Base-by-base conservation (phyloP, 1,284 basidiomycete species). In the Thelephora terrestris region DNA sequence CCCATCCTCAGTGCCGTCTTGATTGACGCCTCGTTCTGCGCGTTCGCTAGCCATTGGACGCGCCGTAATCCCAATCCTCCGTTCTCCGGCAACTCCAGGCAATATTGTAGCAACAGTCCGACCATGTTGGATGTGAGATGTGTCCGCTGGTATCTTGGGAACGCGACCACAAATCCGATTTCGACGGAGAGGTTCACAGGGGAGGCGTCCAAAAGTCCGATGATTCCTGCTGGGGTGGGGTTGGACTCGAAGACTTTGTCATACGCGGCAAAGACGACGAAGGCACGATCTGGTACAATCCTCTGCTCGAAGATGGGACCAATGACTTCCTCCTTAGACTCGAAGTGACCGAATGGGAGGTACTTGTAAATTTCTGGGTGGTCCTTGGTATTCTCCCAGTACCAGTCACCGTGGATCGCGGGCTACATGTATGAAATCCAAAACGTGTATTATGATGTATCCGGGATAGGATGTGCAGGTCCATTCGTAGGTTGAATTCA, bases 71-170 rank as follows among this genome's bases (percentile, higher is more conserved):
- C 81, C 1, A 85, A 64, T 1, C 75, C 76, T 9, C 64, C 63
- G 5, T 64, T 63, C 3, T 57, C 55, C 0, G 75, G 74, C 5
- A 71, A 57, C 27, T 79, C 71, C 24, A 86, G 67, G n/a, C 67
- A 61, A 54, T 77, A 79, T 20, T 69, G 70, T 44, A 86, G 60
- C 20, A 87, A 61, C 10, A 85, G 61, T 1, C 78, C 77, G 29
- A 78, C 67, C 39, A 25, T 42, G 57, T 84, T 79, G 7, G 77
- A 71, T 6, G 73, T 67, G 46, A 88, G 74, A 54, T 84, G 77
- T 2, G 78, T 82, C 32, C 77, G 68, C 51, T 84, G 82, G 60
- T 80, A 85, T 1, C 61, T 59, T 2, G 78, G 79, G 7, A 80
- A 65, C 39, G 74, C 69, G 49, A 78, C 57, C 9, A 76, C 62